These are phyloP conservation scores for Tetracladium setigerum DNA, from an alignment of 495 filamentous ascomycete genomes.

Conservation along the genomic window DNA sequence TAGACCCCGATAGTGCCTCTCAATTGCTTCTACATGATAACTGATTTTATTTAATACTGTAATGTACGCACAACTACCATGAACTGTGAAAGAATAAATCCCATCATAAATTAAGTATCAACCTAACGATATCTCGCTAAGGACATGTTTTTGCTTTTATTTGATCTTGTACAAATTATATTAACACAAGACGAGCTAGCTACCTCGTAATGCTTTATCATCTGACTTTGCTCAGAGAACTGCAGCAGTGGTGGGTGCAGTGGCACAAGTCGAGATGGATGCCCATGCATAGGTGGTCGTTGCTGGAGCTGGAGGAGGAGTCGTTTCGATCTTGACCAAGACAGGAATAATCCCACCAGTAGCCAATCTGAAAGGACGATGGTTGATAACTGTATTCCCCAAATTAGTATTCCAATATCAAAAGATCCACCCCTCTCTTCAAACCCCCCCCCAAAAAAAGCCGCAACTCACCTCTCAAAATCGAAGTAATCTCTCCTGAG, in stretches of 20 bases:
- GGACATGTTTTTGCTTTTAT: too few species aligned
- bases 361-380: conserved; percentile 50
- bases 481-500: conserved; percentile 52
- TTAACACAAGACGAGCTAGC: too few species aligned
- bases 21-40: too few species aligned
- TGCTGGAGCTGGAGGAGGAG: neutral
- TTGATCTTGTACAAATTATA: too few species aligned
- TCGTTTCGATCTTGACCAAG: conserved; percentile 45
- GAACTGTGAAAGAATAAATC: too few species aligned
- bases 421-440: neutral
- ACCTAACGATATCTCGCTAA: too few species aligned
- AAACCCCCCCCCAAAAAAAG: neutral
- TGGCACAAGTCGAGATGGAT: conserved; percentile 12
- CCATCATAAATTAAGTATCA: too few species aligned
- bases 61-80: too few species aligned
- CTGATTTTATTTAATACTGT: too few species aligned
- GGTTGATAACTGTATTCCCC: conserved; percentile 36
- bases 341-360: conserved; percentile 67
- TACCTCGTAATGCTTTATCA: too few species aligned
- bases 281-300: conserved; percentile 10
- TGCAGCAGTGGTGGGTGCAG: conserved; percentile 5
- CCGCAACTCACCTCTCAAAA: conserved; percentile 37
- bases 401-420: neutral
- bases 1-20: too few species aligned
- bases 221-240: too few species aligned